Evolutionary conservation across 139 green algal species (phyloP).

Genomic region (Auxenochlorella pyrenoidosa): DNA sequence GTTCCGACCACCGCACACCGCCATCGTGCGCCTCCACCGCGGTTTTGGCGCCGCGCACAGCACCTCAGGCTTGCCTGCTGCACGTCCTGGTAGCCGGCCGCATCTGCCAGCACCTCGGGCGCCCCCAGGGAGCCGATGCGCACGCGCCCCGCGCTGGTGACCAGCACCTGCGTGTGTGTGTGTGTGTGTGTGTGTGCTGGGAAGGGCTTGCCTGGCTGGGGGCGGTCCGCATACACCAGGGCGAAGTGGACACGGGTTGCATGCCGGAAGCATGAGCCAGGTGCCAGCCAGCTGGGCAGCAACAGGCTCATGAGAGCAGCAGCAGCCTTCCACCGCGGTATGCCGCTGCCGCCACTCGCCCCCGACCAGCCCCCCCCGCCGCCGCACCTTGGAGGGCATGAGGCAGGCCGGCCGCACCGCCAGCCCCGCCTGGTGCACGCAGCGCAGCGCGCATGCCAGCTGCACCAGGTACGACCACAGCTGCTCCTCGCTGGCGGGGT

Average conservation of each 20-base stretch:
- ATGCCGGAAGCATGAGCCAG: neutral
- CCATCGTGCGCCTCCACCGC: too few relatives aligned
- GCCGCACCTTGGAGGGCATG: constrained; percentile 78
- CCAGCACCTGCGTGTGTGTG: constrained; percentile 78
- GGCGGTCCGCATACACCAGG: neutral
- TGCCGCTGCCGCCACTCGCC: too few relatives aligned
- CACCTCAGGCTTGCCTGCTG: neutral
- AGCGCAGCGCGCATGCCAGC: constrained; percentile 72
- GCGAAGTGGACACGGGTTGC: neutral
- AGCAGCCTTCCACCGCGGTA: too few relatives aligned
- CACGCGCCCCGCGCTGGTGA: constrained; percentile 70
- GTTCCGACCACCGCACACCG: too few relatives aligned
- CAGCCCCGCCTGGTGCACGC: constrained; percentile 77
- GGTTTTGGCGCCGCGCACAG: too few relatives aligned
- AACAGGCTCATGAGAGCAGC: too few relatives aligned
- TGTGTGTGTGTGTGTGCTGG: too few relatives aligned
- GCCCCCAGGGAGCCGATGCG: constrained; percentile 74
- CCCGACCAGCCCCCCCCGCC: neutral
- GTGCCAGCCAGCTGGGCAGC: too few relatives aligned
- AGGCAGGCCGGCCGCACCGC: constrained; percentile 61
- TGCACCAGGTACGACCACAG: constrained; percentile 90
- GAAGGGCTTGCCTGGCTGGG: neutral
- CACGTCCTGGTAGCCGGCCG: constrained; percentile 12
- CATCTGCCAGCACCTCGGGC: constrained; percentile 66
- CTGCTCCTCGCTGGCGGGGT: constrained; percentile 72